Conservation (phyloP, 2,329 filamentous ascomycete genomes). For the Talaromyces rugulosus region DNA sequence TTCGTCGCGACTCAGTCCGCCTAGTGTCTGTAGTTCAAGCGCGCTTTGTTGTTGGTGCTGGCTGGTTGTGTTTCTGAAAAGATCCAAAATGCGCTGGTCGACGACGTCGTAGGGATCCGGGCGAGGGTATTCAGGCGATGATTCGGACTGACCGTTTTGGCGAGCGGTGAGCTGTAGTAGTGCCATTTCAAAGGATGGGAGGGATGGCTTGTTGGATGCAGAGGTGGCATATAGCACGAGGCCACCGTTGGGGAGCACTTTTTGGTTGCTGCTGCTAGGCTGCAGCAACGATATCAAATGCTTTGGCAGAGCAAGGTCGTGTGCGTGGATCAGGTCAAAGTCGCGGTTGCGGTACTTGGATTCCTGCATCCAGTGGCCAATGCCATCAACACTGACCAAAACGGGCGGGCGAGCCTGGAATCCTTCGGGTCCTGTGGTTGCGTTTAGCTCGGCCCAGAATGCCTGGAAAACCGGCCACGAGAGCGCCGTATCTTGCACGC, state of each 20-base stretch:
- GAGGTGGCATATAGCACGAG: conserved; percentile 71
- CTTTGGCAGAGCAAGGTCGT: conserved; percentile 73
- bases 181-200: conserved; percentile 65
- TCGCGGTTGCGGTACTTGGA: conserved; percentile 71
- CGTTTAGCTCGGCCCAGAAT: conserved; percentile 71
- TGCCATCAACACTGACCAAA: conserved; percentile 71
- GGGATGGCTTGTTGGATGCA: conserved; percentile 62
- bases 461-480: conserved; percentile 78
- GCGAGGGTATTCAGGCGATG: conserved; percentile 39
- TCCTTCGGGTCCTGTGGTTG: conserved; percentile 44
- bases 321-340: conserved; percentile 73
- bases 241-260: conserved; percentile 65
- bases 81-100: conserved; percentile 51
- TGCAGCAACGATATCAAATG: conserved; percentile 69
- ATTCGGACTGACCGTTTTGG: conserved; percentile 32
- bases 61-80: conserved; percentile 29
- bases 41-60: conserved; percentile 24
- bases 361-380: conserved; percentile 74
- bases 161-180: conserved; percentile 50
- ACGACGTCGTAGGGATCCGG: conserved; percentile 51
- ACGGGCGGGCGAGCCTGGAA: conserved; percentile 56
- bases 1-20: conserved; percentile 69
- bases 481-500: conserved; percentile 68
- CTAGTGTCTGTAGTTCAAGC: conserved; percentile 53
- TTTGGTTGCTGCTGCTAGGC: conserved; percentile 26